Percentiles rank a stretch among this genome's conserved stretches.
phyloP scores from a whole-genome alignment of 2,329 filamentous ascomycete genomes.

The Magnaporthiopsis poae region DNA sequence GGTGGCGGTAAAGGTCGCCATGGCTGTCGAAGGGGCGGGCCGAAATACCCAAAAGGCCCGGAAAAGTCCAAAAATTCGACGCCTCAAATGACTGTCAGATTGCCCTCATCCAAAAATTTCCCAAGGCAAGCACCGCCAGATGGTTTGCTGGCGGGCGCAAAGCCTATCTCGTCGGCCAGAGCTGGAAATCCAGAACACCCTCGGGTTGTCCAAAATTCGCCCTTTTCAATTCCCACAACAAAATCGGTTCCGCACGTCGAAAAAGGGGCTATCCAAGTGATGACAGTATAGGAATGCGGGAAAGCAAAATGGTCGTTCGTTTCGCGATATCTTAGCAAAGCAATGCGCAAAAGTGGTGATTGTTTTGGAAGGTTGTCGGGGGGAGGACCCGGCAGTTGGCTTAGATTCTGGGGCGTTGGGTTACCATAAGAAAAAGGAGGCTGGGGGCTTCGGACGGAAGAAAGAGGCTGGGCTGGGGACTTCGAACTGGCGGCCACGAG shows the following conservation, averaged over 20 bases:
- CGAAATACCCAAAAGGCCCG: not conserved
- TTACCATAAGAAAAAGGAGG: constrained; percentile 14
- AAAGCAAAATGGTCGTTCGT: not conserved
- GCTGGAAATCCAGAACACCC: not conserved
- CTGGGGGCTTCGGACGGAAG: constrained; percentile 17
- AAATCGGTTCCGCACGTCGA: not conserved
- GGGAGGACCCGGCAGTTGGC: not conserved
- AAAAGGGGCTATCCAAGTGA: constrained; percentile 4
- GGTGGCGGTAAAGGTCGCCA: constrained; percentile 22
- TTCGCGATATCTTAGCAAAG: not conserved
- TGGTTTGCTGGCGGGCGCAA: not conserved
- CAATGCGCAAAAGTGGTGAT: not conserved
- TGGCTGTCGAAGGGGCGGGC: not conserved
- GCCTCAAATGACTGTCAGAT: not conserved
- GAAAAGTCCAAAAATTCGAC: not conserved
- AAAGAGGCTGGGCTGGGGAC: constrained; percentile 3
- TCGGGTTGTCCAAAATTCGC: not conserved
- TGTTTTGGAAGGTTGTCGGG: not conserved
- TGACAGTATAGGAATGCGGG: not conserved
- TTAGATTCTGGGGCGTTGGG: not conserved
- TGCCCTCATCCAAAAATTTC: not conserved
- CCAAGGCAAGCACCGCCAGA: not conserved
- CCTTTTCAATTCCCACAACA: not conserved
- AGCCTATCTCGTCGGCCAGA: not conserved
- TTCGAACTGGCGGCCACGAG: not conserved